Evolutionary conservation across 208 protist species (phyloP).

Genomic region (Angomonas ambiguus): DNA sequence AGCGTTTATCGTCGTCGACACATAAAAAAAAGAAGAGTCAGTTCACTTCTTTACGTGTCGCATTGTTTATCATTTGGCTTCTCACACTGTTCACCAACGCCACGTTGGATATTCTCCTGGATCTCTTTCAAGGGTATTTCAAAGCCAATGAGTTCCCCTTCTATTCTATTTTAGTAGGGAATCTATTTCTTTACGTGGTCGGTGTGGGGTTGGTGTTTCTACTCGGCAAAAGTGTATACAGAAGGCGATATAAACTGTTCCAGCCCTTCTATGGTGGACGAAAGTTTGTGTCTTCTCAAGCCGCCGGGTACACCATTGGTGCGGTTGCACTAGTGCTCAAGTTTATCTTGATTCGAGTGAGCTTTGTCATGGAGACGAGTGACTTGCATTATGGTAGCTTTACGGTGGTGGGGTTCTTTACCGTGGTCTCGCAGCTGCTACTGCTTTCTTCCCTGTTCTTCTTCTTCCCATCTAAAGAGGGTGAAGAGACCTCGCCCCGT

Average conservation of each 20-base stretch:
- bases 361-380: constrained; percentile 1
- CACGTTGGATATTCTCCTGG: constrained; percentile 48
- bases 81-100: constrained; percentile 29
- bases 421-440: constrained; percentile 27
- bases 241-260: constrained; percentile 42
- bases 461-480: constrained; percentile 30
- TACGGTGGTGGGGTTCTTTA: constrained; percentile 45
- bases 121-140: constrained; percentile 59
- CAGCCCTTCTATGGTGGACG: constrained; percentile 66
- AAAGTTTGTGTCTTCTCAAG: constrained; percentile 65
- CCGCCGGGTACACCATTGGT: constrained; percentile 36
- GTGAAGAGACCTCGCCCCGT: not conserved
- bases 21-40: not conserved
- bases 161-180: constrained; percentile 30
- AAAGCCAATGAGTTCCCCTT: constrained; percentile 19
- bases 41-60: constrained; percentile 6
- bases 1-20: constrained; percentile 12
- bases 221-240: constrained; percentile 31
- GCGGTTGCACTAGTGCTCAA: constrained; percentile 27
- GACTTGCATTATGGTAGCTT: constrained; percentile 49
- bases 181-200: constrained; percentile 27
- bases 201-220: constrained; percentile 28
- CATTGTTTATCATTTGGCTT: constrained; percentile 40
- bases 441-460: constrained; percentile 60
- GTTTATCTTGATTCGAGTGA: constrained; percentile 25